Evolutionary conservation across 176 grass and related monocot genomes (phyloP).

Genomic region (Carex parvula): DNA sequence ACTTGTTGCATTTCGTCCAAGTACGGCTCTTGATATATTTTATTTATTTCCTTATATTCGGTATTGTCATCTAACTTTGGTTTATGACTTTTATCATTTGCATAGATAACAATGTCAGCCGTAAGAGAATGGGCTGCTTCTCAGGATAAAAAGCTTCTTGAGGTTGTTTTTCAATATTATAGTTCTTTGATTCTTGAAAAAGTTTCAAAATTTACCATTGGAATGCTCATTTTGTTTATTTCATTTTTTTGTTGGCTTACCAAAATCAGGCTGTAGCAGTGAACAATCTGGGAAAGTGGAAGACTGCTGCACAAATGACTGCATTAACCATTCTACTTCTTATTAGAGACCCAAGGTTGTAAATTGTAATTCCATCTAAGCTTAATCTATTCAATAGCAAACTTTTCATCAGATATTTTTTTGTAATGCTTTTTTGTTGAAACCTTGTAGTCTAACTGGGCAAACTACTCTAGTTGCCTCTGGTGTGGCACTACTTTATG

Average conservation of each 20-base stretch:
- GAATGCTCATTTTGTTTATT: constrained; percentile 33
- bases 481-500: constrained; percentile 71
- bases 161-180: constrained; percentile 45
- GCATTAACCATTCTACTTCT: constrained; percentile 79
- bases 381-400: background rate
- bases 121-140: constrained; percentile 98
- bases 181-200: constrained; percentile 10
- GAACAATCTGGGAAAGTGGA: constrained; percentile 94
- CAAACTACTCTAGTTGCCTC: constrained; percentile 40
- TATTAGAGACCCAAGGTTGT: constrained; percentile 73
- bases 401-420: background rate
- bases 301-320: constrained; percentile 88
- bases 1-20: background rate
- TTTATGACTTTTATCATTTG: constrained; percentile 13
- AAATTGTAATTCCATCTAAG: constrained; percentile 32
- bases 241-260: constrained; percentile 16
- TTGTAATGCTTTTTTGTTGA: background rate
- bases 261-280: constrained; percentile 79
- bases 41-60: background rate
- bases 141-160: constrained; percentile 81
- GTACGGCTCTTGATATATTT: background rate
- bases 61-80: background rate
- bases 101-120: constrained; percentile 98
- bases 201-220: constrained; percentile 3
- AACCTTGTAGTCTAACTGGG: constrained; percentile 46